Conservation (phyloP, 305 asterid species). For the Nicotiana rustica region DNA sequence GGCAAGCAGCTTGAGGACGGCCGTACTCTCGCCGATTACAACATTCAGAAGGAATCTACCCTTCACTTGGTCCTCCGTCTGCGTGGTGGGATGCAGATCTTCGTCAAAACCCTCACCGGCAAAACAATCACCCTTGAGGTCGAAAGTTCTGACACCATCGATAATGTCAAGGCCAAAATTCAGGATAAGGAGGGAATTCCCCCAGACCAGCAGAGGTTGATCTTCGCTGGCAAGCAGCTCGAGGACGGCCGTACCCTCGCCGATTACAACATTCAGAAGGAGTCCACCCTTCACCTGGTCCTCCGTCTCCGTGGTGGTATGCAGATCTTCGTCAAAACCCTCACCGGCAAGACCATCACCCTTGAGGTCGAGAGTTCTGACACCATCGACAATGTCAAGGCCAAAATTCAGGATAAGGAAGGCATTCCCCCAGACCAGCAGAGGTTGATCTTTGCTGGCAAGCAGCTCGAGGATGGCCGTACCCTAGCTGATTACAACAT, state of each 20-base stretch:
- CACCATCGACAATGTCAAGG: conserved; percentile 51
- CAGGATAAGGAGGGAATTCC: conserved; percentile 61
- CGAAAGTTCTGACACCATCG: conserved; percentile 57
- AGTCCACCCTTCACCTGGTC: conserved; percentile 50
- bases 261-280: conserved; percentile 60
- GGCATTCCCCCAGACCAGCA: conserved; percentile 53
- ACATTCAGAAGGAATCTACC: conserved; percentile 54
- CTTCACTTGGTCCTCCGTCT: conserved; percentile 52
- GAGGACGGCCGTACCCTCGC: conserved; percentile 59
- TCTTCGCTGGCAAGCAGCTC: conserved; percentile 52
- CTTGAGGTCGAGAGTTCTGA: conserved; percentile 51
- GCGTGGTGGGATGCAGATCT: conserved; percentile 64
- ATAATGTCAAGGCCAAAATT: conserved; percentile 57
- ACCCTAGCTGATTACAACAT: conserved; percentile 49
- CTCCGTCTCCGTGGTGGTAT: conserved; percentile 55
- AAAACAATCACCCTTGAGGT: conserved; percentile 57
- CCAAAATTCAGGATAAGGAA: conserved; percentile 53
- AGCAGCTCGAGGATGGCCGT: conserved; percentile 50
- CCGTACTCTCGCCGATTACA: conserved; percentile 55
- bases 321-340: conserved; percentile 57
- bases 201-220: conserved; percentile 58
- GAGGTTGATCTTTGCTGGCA: conserved; percentile 49
- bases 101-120: conserved; percentile 54
- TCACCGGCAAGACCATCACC: conserved; percentile 49
- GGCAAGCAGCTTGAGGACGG: conserved; percentile 63